phyloP scores from a whole-genome alignment of 176 grass and related monocot genomes.

The Musa schizocarpa region DNA sequence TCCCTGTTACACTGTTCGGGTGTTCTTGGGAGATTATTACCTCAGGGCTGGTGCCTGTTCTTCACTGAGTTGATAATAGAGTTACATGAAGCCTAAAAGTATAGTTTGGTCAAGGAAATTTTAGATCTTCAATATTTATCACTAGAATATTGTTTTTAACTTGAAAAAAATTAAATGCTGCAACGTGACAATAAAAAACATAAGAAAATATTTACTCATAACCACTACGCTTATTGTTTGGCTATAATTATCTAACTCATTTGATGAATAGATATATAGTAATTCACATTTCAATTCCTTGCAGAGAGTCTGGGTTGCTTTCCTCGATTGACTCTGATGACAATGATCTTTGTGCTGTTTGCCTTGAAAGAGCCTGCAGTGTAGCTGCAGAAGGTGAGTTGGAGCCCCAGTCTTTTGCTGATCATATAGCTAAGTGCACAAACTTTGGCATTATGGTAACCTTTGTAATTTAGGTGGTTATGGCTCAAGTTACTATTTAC shows the following conservation, averaged over 20 bases:
- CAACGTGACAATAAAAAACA: background rate
- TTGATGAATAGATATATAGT: background rate
- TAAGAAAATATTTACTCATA: background rate
- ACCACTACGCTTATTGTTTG: background rate
- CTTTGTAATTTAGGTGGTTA: too few relatives aligned
- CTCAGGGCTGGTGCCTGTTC: background rate
- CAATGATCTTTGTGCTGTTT: conserved; percentile 77
- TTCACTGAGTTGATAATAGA: too few relatives aligned
- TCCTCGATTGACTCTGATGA: conserved; percentile 45
- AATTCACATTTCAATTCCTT: conserved; percentile 10
- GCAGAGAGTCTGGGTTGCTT: conserved; percentile 78
- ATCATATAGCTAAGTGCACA: background rate
- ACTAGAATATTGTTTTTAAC: too few relatives aligned
- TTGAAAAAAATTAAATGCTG: background rate
- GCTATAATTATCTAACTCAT: background rate
- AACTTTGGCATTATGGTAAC: too few relatives aligned
- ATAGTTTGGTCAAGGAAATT: too few relatives aligned
- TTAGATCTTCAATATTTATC: too few relatives aligned
- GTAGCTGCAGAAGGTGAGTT: conserved; percentile 81
- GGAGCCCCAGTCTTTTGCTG: background rate
- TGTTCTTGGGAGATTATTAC: background rate
- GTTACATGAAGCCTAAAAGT: too few relatives aligned
- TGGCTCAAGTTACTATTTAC: too few relatives aligned
- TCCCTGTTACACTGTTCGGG: background rate
- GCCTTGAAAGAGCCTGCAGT: conserved; percentile 71